A percentile compares a stretch with the other conserved stretches of the same genome.
Evolutionary conservation across 805 yeast genomes (phyloP).

Genomic region (Metschnikowia similis): DNA sequence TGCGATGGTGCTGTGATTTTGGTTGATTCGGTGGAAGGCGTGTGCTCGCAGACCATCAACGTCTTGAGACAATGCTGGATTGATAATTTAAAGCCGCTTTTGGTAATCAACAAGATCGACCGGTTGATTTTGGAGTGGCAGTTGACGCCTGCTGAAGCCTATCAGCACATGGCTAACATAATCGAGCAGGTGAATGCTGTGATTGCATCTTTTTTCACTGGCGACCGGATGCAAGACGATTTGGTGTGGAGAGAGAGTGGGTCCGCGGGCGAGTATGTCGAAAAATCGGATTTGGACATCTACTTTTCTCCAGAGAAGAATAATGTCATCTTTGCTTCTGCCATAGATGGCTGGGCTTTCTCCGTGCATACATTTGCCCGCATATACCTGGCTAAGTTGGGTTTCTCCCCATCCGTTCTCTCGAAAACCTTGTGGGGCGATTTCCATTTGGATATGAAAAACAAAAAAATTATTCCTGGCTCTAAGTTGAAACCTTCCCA

Average conservation of each 20-base stretch:
- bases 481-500: constrained; percentile 59
- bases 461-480: constrained; percentile 71
- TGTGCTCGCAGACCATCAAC: constrained; percentile 93
- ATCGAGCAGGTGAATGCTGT: constrained; percentile 95
- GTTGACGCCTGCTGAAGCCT: constrained; percentile 80
- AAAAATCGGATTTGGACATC: constrained; percentile 72
- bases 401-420: constrained; percentile 73
- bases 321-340: constrained; percentile 86
- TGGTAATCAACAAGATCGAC: constrained; percentile 90
- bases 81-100: constrained; percentile 80
- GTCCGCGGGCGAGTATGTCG: constrained; percentile 56
- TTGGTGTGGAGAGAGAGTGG: constrained; percentile 66
- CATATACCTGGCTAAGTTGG: constrained; percentile 78
- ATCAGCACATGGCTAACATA: constrained; percentile 67
- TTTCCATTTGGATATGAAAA: constrained; percentile 81
- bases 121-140: constrained; percentile 78
- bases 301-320: constrained; percentile 85
- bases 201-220: constrained; percentile 87
- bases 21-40: constrained; percentile 98
- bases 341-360: constrained; percentile 98
- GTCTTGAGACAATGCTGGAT: constrained; percentile 95
- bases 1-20: constrained; percentile 96
- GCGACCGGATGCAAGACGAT: constrained; percentile 89
- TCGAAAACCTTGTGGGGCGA: constrained; percentile 96
- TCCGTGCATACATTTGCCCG: constrained; percentile 83